These are phyloP conservation scores for Heterobasidion parviporum DNA, from an alignment of 1,284 basidiomycete genomes.

Conservation along the genomic window DNA sequence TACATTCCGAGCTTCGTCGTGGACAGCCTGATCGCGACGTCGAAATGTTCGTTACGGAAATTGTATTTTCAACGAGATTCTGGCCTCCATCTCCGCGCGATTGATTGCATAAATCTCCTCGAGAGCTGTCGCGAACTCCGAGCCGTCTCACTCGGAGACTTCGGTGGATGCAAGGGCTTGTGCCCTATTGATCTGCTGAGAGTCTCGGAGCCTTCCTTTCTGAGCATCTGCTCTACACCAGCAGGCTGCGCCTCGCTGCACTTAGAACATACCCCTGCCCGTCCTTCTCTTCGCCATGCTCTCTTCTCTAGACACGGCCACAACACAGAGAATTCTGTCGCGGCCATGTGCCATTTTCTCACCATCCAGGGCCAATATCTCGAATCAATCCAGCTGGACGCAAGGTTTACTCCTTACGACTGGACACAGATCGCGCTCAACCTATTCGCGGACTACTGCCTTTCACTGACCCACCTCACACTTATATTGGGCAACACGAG, in stretches of 20 bases:
- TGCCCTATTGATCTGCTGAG: background rate
- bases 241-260: background rate
- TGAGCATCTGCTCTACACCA: background rate
- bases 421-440: background rate
- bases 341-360: background rate
- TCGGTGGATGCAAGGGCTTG: background rate
- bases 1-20: background rate
- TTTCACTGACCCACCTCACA: background rate
- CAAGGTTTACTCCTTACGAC: background rate
- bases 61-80: background rate
- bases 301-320: background rate
- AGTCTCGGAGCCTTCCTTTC: background rate
- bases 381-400: background rate
- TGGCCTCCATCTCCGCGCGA: background rate
- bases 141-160: background rate
- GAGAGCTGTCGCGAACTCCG: background rate
- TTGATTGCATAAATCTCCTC: background rate
- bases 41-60: background rate
- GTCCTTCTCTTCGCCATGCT: background rate
- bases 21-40: background rate
- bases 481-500: background rate
- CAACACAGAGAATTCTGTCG: background rate
- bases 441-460: background rate
- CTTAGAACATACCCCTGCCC: background rate
- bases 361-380: background rate